Base-by-base conservation (phyloP, 305 asterid genomes). In the Fraxinus sp. region DNA sequence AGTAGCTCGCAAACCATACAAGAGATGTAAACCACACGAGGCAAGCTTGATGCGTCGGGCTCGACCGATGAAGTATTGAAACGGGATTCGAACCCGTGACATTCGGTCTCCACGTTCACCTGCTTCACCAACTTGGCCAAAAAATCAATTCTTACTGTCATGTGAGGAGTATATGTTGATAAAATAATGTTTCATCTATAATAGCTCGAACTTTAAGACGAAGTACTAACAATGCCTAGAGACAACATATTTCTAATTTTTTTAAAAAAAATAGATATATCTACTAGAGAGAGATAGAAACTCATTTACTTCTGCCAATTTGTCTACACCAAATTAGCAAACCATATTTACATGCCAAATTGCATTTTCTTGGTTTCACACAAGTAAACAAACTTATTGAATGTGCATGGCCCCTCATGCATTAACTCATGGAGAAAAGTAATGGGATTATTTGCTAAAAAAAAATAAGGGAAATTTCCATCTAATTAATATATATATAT, bases 361-460 rank as follows among this genome's bases (percentile, higher is more conserved):
- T 59, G 46, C 5, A 4, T 74, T 73, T 79, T 43, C 75, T 79
- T 46, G 13, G 36, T 68, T 83, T 78, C 88, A 85, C 78, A 87
- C 77, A 71, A 68, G 80, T 84, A 83, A 80, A 10, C 72, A 88
- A 74, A 75, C 57, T 80, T 84, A 84, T 85, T 90, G 59, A 91
- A 87, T 87, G 84, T 80, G 85, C 86, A 80, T 88, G 90, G 90
- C 75, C 92, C 92, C 86, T 85, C 88, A 64, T 86, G 83, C 85
- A 87, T 87, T 88, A 88, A 91, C 81, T 87, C 75, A 39, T 18
- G 83, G 41, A 55, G 82, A 89, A 84, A 85, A 76, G 80, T 73
- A 81, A 71, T 49, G 57, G n/a, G 64, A 87, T 70, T 82, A 82
- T 85, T 85, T 87, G 70, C 57, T 52, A 49, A 32, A 83, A 83